phyloP scores from a whole-genome alignment of 805 yeast species.

The Lipomyces orientalis region DNA sequence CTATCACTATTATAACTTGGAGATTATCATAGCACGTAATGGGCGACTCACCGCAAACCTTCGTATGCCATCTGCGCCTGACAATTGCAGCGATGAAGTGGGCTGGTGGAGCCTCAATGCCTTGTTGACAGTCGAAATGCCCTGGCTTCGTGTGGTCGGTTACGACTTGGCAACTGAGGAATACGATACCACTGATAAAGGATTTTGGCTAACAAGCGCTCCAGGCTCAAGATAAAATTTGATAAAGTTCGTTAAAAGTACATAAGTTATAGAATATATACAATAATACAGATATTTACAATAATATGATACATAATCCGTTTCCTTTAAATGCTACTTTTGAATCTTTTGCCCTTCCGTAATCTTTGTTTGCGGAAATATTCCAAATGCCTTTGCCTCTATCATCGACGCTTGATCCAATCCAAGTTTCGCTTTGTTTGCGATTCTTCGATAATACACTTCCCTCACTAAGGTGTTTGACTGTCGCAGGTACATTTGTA shows the following conservation, averaged over 20 bases:
- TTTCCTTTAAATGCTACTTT: background rate
- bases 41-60: too few species aligned
- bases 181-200: too few species aligned
- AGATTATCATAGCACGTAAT: too few species aligned
- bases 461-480: background rate
- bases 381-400: background rate
- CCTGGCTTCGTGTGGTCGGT: too few species aligned
- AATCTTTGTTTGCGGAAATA: background rate
- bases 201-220: background rate
- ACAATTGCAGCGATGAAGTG: too few species aligned
- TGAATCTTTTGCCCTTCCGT: background rate
- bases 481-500: background rate
- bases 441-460: background rate
- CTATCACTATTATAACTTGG: too few species aligned
- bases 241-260: background rate
- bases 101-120: too few species aligned
- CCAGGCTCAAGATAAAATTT: background rate
- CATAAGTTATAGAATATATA: background rate
- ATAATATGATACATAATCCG: background rate
- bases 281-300: background rate
- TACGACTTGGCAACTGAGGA: too few species aligned
- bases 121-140: too few species aligned
- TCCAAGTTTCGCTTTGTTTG: background rate
- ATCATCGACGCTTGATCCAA: background rate
- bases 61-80: too few species aligned